phyloP scores from a whole-genome alignment of 2,329 filamentous ascomycete species.

The Cercospora berteroae region DNA sequence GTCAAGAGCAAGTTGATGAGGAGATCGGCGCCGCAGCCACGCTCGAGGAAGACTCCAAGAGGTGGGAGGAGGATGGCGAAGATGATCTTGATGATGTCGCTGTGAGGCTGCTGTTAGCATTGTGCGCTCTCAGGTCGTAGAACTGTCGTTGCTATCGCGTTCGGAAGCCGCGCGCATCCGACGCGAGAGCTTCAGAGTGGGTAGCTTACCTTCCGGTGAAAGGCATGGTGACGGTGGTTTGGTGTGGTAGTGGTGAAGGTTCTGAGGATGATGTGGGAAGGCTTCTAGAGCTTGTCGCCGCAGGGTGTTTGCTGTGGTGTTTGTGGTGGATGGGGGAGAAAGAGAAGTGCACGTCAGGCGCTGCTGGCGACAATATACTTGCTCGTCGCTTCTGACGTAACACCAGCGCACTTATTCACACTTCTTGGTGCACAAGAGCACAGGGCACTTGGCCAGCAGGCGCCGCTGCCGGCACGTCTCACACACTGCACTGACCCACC shows the following conservation, averaged over 20 bases:
- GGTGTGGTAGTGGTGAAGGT: not conserved
- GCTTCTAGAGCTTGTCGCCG: not conserved
- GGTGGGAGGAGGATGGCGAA: slow-evolving; percentile 87
- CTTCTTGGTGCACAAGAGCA: not conserved
- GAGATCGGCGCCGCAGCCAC: slow-evolving; percentile 80
- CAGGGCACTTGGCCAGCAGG: not conserved
- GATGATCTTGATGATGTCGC: slow-evolving; percentile 78
- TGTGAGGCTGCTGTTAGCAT: slow-evolving; percentile 34
- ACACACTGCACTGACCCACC: not conserved
- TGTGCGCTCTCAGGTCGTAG: not conserved
- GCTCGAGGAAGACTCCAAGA: slow-evolving; percentile 91
- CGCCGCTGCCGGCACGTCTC: not conserved
- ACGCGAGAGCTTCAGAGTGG: slow-evolving; percentile 2
- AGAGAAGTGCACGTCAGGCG: not conserved
- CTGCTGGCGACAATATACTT: not conserved
- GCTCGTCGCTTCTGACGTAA: slow-evolving; percentile 4
- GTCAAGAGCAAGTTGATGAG: slow-evolving; percentile 92
- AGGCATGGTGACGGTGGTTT: slow-evolving; percentile 50
- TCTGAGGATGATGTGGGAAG: not conserved
- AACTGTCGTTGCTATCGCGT: slow-evolving; percentile 20
- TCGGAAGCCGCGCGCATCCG: slow-evolving; percentile 9
- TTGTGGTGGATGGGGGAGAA: not conserved
- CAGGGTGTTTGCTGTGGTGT: not conserved
- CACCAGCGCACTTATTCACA: not conserved
- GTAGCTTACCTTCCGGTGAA: slow-evolving; percentile 57